Conservation (phyloP, 1,139 yeast species). For the Ogataea hybrid region DNA sequence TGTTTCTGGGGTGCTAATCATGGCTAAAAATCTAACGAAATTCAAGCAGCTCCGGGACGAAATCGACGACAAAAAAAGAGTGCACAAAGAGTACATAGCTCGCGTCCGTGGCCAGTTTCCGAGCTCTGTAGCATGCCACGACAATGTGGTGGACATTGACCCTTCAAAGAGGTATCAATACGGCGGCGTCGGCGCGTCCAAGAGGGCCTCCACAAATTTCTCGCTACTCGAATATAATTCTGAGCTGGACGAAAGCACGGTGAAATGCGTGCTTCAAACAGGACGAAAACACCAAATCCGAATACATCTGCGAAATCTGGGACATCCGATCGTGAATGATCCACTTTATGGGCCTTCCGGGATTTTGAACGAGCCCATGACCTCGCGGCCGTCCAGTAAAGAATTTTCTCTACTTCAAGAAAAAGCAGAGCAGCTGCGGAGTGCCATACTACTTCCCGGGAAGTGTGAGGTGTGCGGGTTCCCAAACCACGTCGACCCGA, state of each 20-base stretch:
- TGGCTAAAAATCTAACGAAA: conserved; percentile 47
- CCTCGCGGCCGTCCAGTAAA: conserved; percentile 13
- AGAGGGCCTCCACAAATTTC: conserved; percentile 41
- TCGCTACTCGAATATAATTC: conserved; percentile 35
- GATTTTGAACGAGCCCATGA: conserved; percentile 12
- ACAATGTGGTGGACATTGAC: conserved; percentile 29
- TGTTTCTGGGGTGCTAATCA: conserved; percentile 68
- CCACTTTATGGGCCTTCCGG: conserved; percentile 42
- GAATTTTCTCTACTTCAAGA: conserved; percentile 13
- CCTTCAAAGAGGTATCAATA: conserved; percentile 35
- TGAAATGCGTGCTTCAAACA: conserved; percentile 62
- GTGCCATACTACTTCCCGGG: conserved; percentile 11
- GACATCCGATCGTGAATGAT: conserved; percentile 71
- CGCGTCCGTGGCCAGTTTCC: conserved; percentile 64
- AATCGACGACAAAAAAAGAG: conserved; percentile 26
- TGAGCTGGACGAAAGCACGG: conserved; percentile 48
- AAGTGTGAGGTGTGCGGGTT: conserved; percentile 48
- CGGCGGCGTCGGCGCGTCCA: conserved; percentile 38
- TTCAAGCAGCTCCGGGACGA: conserved; percentile 44
- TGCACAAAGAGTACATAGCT: conserved; percentile 55
- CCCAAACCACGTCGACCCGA: conserved; percentile 39
- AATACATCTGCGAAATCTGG: conserved; percentile 64
- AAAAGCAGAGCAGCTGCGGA: conserved; percentile 4
- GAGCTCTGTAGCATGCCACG: conserved; percentile 18
- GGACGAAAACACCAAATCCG: conserved; percentile 81